A percentile compares a stretch with the other conserved stretches of the same genome.
Evolutionary conservation across 2,329 filamentous ascomycete genomes (phyloP).

Genomic region (Juglanconis oblonga): DNA sequence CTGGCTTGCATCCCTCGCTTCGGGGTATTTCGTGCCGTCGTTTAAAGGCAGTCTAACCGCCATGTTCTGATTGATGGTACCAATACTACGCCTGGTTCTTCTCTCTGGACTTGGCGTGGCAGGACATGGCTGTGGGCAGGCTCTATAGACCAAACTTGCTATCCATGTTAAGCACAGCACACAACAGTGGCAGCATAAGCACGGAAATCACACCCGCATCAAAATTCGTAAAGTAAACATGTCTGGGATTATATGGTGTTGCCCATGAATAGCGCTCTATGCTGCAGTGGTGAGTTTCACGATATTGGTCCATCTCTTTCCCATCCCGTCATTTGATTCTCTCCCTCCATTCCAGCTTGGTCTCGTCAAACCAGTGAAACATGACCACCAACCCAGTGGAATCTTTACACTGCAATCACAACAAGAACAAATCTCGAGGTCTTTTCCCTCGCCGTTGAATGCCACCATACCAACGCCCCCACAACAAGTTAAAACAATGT

Average conservation of each 20-base stretch:
- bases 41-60: not conserved
- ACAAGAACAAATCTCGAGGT: not conserved
- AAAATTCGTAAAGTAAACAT: not conserved
- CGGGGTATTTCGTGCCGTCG: conserved; percentile 13
- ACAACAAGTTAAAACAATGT: conserved; percentile 5
- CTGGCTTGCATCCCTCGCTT: not conserved
- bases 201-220: too few species aligned
- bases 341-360: not conserved
- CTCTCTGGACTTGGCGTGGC: too few species aligned
- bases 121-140: too few species aligned
- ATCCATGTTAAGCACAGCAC: too few species aligned
- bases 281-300: not conserved
- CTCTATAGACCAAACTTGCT: too few species aligned
- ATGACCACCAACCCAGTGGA: not conserved
- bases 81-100: too few species aligned
- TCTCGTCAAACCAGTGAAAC: not conserved
- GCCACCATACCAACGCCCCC: conserved; percentile 1
- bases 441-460: not conserved
- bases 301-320: not conserved
- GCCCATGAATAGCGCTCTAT: not conserved
- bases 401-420: not conserved
- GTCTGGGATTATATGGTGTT: not conserved
- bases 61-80: not conserved
- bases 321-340: not conserved
- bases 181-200: too few species aligned